Evolutionary conservation across 345 rosid species (phyloP).

Genomic region (Clarkia xantiana): DNA sequence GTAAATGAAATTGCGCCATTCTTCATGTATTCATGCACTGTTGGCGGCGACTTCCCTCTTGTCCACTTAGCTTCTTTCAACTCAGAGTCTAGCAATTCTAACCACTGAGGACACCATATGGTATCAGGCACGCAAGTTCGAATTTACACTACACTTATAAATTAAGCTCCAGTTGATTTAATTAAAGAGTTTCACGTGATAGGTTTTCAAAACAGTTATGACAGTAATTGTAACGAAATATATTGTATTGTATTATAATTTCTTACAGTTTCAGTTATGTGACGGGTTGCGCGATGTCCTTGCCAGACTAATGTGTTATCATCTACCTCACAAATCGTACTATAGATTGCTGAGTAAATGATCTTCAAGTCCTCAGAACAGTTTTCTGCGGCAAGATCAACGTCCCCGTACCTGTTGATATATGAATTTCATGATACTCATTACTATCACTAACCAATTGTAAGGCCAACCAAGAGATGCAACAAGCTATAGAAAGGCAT

Average conservation of each 20-base stretch:
- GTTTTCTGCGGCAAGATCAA: slow-evolving; percentile 20
- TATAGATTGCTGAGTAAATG: slow-evolving; percentile 49
- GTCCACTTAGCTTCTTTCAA: slow-evolving; percentile 48
- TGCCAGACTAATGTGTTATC: slow-evolving; percentile 46
- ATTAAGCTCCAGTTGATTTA: too few relatives aligned
- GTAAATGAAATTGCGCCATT: slow-evolving; percentile 60
- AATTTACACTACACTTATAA: too few relatives aligned
- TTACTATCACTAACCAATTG: too few relatives aligned
- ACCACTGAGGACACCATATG: too few relatives aligned
- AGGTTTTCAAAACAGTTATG: too few relatives aligned
- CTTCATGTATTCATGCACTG: slow-evolving; percentile 51
- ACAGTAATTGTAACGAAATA: neutral
- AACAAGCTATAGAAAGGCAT: neutral
- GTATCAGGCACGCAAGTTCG: too few relatives aligned
- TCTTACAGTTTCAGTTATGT: slow-evolving; percentile 43
- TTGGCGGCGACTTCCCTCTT: slow-evolving; percentile 36
- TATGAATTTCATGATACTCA: too few relatives aligned
- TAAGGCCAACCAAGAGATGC: neutral
- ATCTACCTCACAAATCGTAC: slow-evolving; percentile 58
- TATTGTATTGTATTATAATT: too few relatives aligned
- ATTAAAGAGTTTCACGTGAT: too few relatives aligned
- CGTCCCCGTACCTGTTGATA: slow-evolving; percentile 25
- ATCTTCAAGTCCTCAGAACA: slow-evolving; percentile 69
- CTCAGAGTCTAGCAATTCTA: slow-evolving; percentile 61
- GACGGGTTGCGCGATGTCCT: slow-evolving; percentile 39